Evolutionary conservation across 2,329 filamentous ascomycete genomes (phyloP).

Genomic region (Aspergillus udagawae): DNA sequence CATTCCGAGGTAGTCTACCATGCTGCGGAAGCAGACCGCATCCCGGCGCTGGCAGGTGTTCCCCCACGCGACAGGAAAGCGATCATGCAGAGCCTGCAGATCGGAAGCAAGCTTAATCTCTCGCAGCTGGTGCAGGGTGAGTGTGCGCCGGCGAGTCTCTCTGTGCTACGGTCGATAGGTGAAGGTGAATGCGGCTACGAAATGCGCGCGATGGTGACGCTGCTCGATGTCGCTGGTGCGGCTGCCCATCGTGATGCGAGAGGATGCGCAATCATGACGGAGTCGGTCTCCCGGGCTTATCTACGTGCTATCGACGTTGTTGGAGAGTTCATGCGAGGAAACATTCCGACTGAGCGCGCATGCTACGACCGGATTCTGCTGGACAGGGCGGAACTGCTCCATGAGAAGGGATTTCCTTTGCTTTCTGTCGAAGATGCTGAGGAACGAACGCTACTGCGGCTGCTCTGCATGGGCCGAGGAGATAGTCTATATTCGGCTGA

Average conservation of each 20-base stretch:
- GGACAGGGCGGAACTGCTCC: constrained; percentile 26
- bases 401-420: constrained; percentile 22
- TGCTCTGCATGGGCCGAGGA: constrained; percentile 37
- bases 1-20: constrained; percentile 32
- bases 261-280: constrained; percentile 28
- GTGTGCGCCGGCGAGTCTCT: constrained; percentile 29
- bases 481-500: constrained; percentile 26
- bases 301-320: constrained; percentile 27
- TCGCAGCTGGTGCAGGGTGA: constrained; percentile 40
- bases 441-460: constrained; percentile 32
- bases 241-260: constrained; percentile 32
- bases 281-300: constrained; percentile 32
- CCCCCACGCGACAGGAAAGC: constrained; percentile 13
- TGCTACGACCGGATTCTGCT: constrained; percentile 34
- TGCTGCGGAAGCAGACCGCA: constrained; percentile 23
- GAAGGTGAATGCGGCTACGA: constrained; percentile 26
- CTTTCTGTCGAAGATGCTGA: constrained; percentile 22
- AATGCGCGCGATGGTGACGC: constrained; percentile 35
- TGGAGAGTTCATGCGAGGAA: constrained; percentile 22
- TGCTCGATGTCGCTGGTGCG: constrained; percentile 39
- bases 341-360: constrained; percentile 16
- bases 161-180: constrained; percentile 21
- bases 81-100: constrained; percentile 30
- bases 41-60: constrained; percentile 27
- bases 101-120: constrained; percentile 37